Evolutionary conservation across 257 asterid genomes (phyloP).

Genomic region (Penstemon eatonii): DNA sequence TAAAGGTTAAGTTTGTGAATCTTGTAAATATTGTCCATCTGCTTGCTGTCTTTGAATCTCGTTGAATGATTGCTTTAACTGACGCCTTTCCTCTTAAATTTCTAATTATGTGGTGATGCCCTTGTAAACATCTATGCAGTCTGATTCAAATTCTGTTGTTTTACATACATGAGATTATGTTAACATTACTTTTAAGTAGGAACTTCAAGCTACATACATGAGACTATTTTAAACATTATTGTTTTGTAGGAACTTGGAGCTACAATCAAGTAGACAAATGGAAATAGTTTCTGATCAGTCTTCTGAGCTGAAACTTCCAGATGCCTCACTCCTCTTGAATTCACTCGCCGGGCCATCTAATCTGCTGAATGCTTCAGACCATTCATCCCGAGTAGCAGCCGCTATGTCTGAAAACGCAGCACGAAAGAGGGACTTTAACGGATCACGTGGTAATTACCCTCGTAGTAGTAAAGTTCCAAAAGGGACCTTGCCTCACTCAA

Average conservation of each 20-base stretch:
- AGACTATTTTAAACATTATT: not conserved
- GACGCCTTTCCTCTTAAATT: no score
- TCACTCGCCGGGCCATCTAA: conserved; percentile 53
- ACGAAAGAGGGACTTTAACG: conserved; percentile 63
- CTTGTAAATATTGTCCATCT: no score
- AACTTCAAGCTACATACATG: no score
- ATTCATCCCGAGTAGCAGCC: conserved; percentile 79
- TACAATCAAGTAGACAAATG: conserved; percentile 33
- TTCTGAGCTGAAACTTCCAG: conserved; percentile 63
- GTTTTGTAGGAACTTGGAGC: conserved; percentile 33
- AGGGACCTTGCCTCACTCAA: conserved; percentile 60
- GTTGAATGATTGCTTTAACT: no score
- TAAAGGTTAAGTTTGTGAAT: no score
- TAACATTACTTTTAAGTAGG: no score
- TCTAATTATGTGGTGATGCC: no score
- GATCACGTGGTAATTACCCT: conserved; percentile 43
- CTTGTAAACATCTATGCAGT: no score
- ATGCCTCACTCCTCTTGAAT: conserved; percentile 69
- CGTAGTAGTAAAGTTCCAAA: conserved; percentile 64
- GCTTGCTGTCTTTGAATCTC: no score
- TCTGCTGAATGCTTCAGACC: conserved; percentile 42
- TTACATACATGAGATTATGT: no score
- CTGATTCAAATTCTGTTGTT: no score
- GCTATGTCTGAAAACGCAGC: conserved; percentile 76
- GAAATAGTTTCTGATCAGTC: conserved; percentile 35